Percentiles rank a stretch among this genome's conserved stretches.
These are phyloP conservation scores for Chrysosporium queenslandicum DNA, from an alignment of 2,329 filamentous ascomycete species.

Conservation along the genomic window DNA sequence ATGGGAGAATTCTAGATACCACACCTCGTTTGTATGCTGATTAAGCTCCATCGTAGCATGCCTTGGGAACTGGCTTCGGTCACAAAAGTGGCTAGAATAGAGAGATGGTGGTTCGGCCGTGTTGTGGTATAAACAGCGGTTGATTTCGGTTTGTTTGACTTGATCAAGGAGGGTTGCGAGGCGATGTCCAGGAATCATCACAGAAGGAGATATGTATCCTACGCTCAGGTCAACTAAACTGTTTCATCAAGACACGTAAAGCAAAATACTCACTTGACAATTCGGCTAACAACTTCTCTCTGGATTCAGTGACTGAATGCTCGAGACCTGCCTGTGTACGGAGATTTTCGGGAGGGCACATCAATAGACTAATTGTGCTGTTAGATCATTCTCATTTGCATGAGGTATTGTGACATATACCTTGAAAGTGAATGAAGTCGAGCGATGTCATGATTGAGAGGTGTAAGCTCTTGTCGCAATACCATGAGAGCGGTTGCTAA, in stretches of 20 bases:
- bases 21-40: conserved; percentile 72
- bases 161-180: conserved; percentile 71
- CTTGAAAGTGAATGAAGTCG: conserved; percentile 74
- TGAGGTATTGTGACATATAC: conserved; percentile 30
- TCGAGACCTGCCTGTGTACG: conserved; percentile 74
- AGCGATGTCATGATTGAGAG: conserved; percentile 65
- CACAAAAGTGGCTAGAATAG: conserved; percentile 80
- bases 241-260: not conserved
- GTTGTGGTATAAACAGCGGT: conserved; percentile 80
- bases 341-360: conserved; percentile 75
- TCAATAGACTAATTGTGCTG: conserved; percentile 58
- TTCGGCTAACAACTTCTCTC: conserved; percentile 64
- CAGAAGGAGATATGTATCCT: conserved; percentile 87
- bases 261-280: conserved; percentile 58
- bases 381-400: not conserved
- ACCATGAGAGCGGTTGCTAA: conserved; percentile 65
- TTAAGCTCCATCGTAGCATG: conserved; percentile 59
- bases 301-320: conserved; percentile 64
- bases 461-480: conserved; percentile 78
- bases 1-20: conserved; percentile 84
- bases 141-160: conserved; percentile 74
- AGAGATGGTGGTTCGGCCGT: conserved; percentile 67
- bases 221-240: conserved; percentile 20
- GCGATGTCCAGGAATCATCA: conserved; percentile 92
- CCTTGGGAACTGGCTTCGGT: conserved; percentile 67